Percentiles rank a stretch among this genome's conserved stretches.
Conservation (phyloP, 768 basidiomycete genomes). For the Suillus fuscotomentosus region DNA sequence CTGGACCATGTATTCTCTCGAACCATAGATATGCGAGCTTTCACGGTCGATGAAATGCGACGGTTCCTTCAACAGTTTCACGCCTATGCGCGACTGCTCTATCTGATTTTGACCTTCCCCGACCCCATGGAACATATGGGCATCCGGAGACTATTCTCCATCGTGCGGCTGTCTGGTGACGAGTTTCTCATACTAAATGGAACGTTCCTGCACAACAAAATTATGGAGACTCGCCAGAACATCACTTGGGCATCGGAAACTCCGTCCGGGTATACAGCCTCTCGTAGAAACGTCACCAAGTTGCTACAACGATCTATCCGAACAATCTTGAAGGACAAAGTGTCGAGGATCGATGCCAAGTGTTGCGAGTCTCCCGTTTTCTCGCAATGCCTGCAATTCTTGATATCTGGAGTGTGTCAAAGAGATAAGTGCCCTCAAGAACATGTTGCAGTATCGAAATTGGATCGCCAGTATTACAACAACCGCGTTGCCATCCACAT, state of each 20-base stretch:
- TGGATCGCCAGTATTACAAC: conserved; percentile 37
- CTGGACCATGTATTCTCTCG: no score
- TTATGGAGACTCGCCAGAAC: background rate
- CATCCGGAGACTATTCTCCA: conserved; percentile 35
- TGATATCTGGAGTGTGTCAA: conserved; percentile 33
- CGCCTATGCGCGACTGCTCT: no score
- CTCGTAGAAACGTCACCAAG: conserved; percentile 18
- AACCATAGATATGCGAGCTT: no score
- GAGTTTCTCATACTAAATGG: background rate
- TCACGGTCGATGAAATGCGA: no score
- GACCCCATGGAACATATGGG: no score
- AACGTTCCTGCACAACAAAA: background rate
- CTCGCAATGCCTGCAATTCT: conserved; percentile 38
- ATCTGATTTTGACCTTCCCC: no score
- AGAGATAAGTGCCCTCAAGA: conserved; percentile 32
- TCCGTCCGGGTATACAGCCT: conserved; percentile 6
- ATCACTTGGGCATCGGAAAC: background rate
- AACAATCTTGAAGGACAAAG: conserved; percentile 23
- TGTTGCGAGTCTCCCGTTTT: conserved; percentile 33
- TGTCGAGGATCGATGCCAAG: conserved; percentile 31
- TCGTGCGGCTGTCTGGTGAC: conserved; percentile 28
- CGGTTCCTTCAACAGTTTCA: no score
- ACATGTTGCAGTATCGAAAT: conserved; percentile 30
- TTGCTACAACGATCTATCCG: conserved; percentile 25
- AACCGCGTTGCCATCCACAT: conserved; percentile 43